Evolutionary conservation across 2,329 filamentous ascomycete species (phyloP).

Genomic region (Pseudogymnoascus sp.): DNA sequence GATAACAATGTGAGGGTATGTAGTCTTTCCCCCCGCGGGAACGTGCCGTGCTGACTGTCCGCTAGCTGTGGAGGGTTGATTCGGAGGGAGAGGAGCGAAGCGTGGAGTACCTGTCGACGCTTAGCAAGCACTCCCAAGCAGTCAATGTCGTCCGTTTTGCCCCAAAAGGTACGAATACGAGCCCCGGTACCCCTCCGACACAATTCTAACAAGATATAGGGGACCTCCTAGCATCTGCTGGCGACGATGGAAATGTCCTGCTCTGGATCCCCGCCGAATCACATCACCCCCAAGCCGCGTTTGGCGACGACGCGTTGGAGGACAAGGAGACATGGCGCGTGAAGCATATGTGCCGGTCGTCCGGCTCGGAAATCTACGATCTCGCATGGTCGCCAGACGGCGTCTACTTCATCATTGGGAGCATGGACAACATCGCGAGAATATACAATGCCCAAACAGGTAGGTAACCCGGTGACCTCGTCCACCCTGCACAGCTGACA

Average conservation of each 20-base stretch:
- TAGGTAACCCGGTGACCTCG: conserved; percentile 33
- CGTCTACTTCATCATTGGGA: conserved; percentile 91
- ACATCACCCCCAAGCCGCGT: conserved; percentile 49
- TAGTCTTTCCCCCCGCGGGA: conserved; percentile 13
- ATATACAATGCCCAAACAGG: conserved; percentile 94
- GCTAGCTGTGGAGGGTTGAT: conserved; percentile 84
- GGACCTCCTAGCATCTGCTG: conserved; percentile 86
- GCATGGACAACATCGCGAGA: conserved; percentile 96
- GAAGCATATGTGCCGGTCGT: conserved; percentile 95
- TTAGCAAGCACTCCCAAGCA: conserved; percentile 89
- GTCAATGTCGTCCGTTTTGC: conserved; percentile 97
- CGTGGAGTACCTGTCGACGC: conserved; percentile 83
- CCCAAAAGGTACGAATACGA: conserved; percentile 62
- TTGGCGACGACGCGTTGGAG: conserved; percentile 78
- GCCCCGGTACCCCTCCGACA: not conserved
- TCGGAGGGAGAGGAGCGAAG: conserved; percentile 75
- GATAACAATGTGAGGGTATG: conserved; percentile 91
- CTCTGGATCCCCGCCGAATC: conserved; percentile 88
- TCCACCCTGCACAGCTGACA: conserved; percentile 18
- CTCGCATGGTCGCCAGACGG: conserved; percentile 98
- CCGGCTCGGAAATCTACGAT: conserved; percentile 94
- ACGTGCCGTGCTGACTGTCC: conserved; percentile 30
- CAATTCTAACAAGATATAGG: conserved; percentile 41
- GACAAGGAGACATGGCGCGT: conserved; percentile 96
- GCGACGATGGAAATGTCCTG: conserved; percentile 94